Conservation (phyloP, 2,329 filamentous ascomycete species). For the Trichoderma afroharzianum region DNA sequence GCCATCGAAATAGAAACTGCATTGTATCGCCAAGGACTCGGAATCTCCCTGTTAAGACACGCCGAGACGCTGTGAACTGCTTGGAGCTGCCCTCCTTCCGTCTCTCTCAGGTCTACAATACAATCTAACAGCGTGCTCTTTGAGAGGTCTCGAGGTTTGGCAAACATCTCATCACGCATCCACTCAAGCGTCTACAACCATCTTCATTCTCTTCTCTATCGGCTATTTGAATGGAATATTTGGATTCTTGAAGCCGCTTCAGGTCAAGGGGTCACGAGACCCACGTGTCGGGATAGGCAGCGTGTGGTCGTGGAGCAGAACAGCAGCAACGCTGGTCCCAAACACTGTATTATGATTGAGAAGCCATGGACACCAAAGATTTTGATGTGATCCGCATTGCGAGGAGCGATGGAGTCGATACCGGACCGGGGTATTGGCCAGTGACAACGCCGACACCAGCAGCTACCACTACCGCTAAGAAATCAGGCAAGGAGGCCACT, state of each 20-base stretch:
- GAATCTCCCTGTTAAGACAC: background rate
- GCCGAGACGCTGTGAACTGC: background rate
- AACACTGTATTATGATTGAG: background rate
- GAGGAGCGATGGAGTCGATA: slow-evolving; percentile 45
- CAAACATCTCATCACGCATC: background rate
- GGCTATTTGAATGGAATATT: background rate
- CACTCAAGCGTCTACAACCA: background rate
- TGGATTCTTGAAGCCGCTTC: background rate
- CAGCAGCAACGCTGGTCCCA: background rate
- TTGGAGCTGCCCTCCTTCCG: background rate
- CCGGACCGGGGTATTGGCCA: slow-evolving; percentile 44
- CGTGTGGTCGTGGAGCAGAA: background rate
- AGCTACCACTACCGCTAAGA: slow-evolving; percentile 27
- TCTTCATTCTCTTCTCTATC: background rate
- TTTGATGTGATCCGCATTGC: slow-evolving; percentile 41
- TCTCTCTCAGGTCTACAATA: background rate
- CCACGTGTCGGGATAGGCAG: background rate
- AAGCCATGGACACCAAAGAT: slow-evolving; percentile 34
- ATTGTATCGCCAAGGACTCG: background rate
- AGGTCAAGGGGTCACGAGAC: slow-evolving; percentile 3
- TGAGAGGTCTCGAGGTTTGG: background rate
- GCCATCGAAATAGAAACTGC: background rate
- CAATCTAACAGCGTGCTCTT: background rate
- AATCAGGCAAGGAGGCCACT: slow-evolving; percentile 33
- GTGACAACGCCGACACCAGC: slow-evolving; percentile 26